Percentiles rank a stretch among this genome's conserved stretches.
Conservation (phyloP, 1,139 yeast species). For the Candida tropicalis region DNA sequence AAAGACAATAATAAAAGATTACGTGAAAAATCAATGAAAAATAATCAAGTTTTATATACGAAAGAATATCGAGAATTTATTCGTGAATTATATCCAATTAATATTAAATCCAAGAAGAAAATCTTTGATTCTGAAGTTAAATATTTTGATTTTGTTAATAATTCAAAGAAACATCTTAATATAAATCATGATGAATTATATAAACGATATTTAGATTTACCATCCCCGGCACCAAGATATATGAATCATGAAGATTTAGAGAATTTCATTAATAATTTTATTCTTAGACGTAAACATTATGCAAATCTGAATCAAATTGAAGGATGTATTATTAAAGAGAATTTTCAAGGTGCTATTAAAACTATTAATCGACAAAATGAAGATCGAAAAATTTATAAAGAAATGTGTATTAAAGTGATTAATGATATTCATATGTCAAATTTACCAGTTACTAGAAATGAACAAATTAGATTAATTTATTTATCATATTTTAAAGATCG, state of each 20-base stretch:
- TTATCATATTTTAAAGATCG: slow-evolving; percentile 36
- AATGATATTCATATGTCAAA: slow-evolving; percentile 28
- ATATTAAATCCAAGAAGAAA: background rate
- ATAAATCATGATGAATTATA: slow-evolving; percentile 32
- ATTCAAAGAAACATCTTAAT: slow-evolving; percentile 18
- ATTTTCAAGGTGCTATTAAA: background rate
- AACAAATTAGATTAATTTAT: slow-evolving; percentile 33
- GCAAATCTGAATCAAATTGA: slow-evolving; percentile 6
- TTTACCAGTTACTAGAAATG: slow-evolving; percentile 32
- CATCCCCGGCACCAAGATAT: slow-evolving; percentile 36
- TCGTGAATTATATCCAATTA: slow-evolving; percentile 37
- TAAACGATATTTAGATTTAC: slow-evolving; percentile 36
- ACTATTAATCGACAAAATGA: slow-evolving; percentile 6
- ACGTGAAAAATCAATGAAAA: slow-evolving; percentile 6
- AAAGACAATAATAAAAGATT: slow-evolving; percentile 3
- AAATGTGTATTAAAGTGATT: slow-evolving; percentile 26
- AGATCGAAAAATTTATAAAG: slow-evolving; percentile 22
- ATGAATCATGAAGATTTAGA: slow-evolving; percentile 40
- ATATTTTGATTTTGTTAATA: slow-evolving; percentile 14
- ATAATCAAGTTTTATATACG: slow-evolving; percentile 2
- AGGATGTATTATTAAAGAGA: slow-evolving; percentile 5
- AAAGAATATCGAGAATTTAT: slow-evolving; percentile 26
- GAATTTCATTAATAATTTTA: slow-evolving; percentile 33
- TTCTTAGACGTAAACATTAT: slow-evolving; percentile 14
- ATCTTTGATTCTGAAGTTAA: slow-evolving; percentile 7